phyloP scores from a whole-genome alignment of 768 basidiomycete species.

The Suillus sp. region DNA sequence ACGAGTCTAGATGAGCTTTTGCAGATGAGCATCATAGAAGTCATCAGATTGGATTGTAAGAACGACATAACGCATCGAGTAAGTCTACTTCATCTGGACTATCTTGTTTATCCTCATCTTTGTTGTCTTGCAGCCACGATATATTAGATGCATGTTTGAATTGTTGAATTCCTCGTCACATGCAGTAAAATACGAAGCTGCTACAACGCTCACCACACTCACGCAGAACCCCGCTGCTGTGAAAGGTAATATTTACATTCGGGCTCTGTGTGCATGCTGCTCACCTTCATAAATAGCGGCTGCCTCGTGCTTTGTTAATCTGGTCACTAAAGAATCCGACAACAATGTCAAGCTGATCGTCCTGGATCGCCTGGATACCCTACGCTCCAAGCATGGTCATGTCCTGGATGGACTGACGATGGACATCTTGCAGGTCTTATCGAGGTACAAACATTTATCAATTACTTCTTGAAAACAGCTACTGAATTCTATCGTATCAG shows the following conservation, averaged over 20 bases:
- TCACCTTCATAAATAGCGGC: conserved; percentile 57
- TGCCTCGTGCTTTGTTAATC: conserved; percentile 82
- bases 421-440: conserved; percentile 91
- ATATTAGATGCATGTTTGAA: conserved; percentile 86
- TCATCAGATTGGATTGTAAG: conserved; percentile 72
- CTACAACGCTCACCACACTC: conserved; percentile 88
- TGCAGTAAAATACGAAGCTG: conserved; percentile 97
- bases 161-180: conserved; percentile 86
- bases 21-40: conserved; percentile 95
- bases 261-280: neutral
- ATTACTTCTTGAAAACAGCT: neutral
- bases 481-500: conserved; percentile 39
- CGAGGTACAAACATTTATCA: conserved; percentile 50
- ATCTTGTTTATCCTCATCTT: conserved; percentile 12
- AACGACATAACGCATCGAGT: conserved; percentile 60
- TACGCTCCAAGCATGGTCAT: conserved; percentile 84
- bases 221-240: conserved; percentile 96
- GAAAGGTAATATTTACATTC: conserved; percentile 61
- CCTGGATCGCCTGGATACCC: conserved; percentile 81
- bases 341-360: conserved; percentile 99
- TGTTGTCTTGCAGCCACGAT: conserved; percentile 62
- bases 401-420: conserved; percentile 91
- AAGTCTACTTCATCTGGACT: conserved; percentile 30
- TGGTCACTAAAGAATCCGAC: conserved; percentile 94
- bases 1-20: conserved; percentile 94